Base-by-base conservation (phyloP, 1,284 basidiomycete genomes). In the Irpex sp. region DNA sequence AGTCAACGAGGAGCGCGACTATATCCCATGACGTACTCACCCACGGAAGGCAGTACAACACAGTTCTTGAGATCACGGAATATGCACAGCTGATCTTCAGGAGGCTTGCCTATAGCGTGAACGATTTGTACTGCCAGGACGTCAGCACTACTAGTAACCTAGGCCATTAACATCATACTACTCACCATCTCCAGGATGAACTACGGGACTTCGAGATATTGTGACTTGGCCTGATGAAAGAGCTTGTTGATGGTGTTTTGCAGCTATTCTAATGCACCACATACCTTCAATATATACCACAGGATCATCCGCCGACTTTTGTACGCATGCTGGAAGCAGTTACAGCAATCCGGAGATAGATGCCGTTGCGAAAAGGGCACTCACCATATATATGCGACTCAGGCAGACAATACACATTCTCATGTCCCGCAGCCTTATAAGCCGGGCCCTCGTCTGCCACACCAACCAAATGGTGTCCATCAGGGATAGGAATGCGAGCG, bases 361-460 rank as follows among this genome's bases (percentile, higher is more conserved):
- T 31, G 15, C 31, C 31, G 31, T 31, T 31, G 36, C 6, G 34
- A 38, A 26, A 17, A 56, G 34, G 17, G 31, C 37, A 11, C 74
- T 67, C 69, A 88, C 89, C 89, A 67, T 83, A 91, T 5, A 91
- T 86, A 65, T 87, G 74, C 0, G 81, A 82, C 64, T 82, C 79
- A 3, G 73, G 71, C 17, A 91, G 71, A n/a, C 68, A 76, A 67
- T 77, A 88, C 1, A 89, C 82, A 64, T 87, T 79, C 54, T 82
- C 71, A 52, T 75, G 69, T 0, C 84, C 86, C 9, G 74, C 76
- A 9, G 70, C 69, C 61, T 76, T 75, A 66, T 92, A 89, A 0
- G 83, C 81, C 2, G 84, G 82, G 1, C 89, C 89, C 75, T 92
- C 91, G 70, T 92, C 91, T 5, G 89, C 88, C n/a, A 93, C 81